Conservation (phyloP, 2,329 filamentous ascomycete species). For the Ciborinia camelliae region DNA sequence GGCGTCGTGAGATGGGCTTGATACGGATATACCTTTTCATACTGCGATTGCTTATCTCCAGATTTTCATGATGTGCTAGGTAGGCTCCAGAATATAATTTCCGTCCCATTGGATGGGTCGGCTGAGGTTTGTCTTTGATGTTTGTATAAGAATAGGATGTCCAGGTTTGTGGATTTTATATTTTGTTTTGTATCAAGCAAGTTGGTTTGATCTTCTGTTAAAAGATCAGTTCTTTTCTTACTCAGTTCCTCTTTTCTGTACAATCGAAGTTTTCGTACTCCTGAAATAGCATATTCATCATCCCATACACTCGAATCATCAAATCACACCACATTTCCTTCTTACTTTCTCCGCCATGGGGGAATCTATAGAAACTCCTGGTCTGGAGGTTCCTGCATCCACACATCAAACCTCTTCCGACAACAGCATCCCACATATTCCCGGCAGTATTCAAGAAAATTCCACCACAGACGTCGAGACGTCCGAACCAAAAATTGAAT, state of each 20-base stretch:
- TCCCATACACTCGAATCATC: neutral
- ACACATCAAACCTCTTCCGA: neutral
- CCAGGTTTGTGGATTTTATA: neutral
- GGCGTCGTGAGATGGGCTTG: neutral
- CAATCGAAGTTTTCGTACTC: no score
- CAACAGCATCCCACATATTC: neutral
- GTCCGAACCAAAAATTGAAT: slow-evolving; percentile 17
- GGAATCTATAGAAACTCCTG: neutral
- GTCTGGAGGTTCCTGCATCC: neutral
- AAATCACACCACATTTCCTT: neutral
- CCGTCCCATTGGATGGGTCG: neutral
- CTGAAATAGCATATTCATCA: neutral
- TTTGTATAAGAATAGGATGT: neutral
- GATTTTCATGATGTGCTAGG: neutral
- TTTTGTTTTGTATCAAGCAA: neutral
- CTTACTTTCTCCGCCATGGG: neutral
- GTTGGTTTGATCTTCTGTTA: neutral
- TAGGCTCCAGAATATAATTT: neutral
- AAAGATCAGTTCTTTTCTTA: neutral
- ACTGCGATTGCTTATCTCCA: neutral
- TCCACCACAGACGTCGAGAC: no score
- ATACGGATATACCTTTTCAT: neutral
- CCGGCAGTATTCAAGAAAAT: neutral
- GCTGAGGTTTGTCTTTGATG: neutral
- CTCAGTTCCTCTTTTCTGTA: neutral